Conservation (phyloP, 169 alveolate genomes). For the Blepharisma undulans region DNA sequence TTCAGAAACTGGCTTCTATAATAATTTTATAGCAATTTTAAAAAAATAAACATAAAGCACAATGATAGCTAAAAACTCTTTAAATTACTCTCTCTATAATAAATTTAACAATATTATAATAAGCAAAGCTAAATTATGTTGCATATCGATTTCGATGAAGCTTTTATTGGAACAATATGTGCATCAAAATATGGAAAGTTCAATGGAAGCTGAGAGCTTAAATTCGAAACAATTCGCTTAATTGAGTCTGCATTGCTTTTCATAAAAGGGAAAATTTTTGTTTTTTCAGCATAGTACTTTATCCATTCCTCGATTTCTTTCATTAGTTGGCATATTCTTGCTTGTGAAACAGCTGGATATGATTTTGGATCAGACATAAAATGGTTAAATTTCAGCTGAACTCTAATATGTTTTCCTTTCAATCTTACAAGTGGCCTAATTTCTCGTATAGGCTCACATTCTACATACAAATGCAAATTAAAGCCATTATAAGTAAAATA, state of each 20-base stretch:
- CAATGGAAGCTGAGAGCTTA: background rate
- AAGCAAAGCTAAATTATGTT: background rate
- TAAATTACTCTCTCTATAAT: too few species aligned
- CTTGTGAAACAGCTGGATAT: background rate
- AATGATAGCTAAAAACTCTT: background rate
- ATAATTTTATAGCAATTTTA: too few species aligned
- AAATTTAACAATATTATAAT: too few species aligned
- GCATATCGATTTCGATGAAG: background rate
- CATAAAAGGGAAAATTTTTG: background rate
- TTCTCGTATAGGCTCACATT: background rate
- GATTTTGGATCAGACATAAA: background rate
- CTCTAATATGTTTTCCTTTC: background rate
- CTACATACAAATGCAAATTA: background rate
- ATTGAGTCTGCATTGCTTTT: background rate
- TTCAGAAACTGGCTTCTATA: too few species aligned
- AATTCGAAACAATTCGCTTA: background rate
- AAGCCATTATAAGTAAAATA: background rate
- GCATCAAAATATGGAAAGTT: background rate
- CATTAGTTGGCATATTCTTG: background rate
- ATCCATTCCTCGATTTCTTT: conserved; percentile 1
- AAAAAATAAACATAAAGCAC: background rate
- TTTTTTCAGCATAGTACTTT: background rate
- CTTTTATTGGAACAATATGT: background rate
- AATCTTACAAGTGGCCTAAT: background rate
- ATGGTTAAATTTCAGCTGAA: background rate